Percentiles rank a stretch among this genome's conserved stretches.
These are phyloP conservation scores for Deuterostichococcus epilithicus DNA, from an alignment of 139 green algal species.

Conservation along the genomic window DNA sequence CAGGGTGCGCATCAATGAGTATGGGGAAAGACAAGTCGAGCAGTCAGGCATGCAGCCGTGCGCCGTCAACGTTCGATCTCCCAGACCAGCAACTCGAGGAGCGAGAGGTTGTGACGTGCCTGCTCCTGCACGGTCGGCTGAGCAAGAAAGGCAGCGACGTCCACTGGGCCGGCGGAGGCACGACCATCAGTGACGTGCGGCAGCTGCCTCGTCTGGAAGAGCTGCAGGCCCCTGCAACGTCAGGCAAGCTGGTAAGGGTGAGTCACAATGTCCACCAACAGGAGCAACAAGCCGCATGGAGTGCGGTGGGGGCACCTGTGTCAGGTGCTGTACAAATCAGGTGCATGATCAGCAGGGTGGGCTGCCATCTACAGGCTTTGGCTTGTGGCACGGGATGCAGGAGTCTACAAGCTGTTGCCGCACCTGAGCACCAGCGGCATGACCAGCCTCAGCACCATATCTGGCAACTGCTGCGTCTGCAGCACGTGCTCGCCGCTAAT, in stretches of 20 bases:
- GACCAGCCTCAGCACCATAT: background rate
- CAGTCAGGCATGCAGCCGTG: too few relatives aligned
- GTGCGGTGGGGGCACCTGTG: too few relatives aligned
- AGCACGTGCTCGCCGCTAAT: constrained; percentile 20
- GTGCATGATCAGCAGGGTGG: too few relatives aligned
- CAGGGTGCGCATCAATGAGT: too few relatives aligned
- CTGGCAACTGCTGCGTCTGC: constrained; percentile 5
- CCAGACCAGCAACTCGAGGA: too few relatives aligned
- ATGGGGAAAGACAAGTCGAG: too few relatives aligned
- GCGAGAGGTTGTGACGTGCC: too few relatives aligned
- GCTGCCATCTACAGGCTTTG: too few relatives aligned
- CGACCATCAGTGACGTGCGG: constrained; percentile 11
- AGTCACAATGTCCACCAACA: background rate
- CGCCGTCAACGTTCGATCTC: too few relatives aligned
- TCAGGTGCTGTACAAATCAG: too few relatives aligned
- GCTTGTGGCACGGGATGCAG: background rate
- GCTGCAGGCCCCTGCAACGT: constrained; percentile 12
- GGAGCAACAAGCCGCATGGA: background rate
- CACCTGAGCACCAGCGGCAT: constrained; percentile 10
- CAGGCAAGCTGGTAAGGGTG: background rate
- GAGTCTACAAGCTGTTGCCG: background rate
- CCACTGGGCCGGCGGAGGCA: constrained; percentile 9
- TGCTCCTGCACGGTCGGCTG: constrained; percentile 7
- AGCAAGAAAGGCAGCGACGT: constrained; percentile 19
- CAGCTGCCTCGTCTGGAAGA: constrained; percentile 11